Conservation (phyloP, 352 stramenopile species). For the Phytophthora ramorum region DNA sequence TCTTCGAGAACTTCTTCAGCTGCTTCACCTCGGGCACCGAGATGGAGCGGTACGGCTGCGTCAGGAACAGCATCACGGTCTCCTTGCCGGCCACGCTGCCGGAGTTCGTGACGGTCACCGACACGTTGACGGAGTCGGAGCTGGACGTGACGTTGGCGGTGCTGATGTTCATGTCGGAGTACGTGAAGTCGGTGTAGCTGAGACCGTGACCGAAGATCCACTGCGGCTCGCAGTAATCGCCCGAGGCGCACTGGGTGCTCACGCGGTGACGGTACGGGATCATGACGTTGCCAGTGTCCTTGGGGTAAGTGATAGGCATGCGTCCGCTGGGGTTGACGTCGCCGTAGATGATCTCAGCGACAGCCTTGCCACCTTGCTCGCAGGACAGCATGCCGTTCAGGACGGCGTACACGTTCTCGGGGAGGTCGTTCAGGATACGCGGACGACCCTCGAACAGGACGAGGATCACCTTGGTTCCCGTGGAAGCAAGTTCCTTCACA, state of each 20-base stretch:
- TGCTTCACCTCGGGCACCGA: slow-evolving; percentile 45
- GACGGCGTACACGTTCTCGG: slow-evolving; percentile 64
- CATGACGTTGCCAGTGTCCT: slow-evolving; percentile 43
- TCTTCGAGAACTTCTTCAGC: slow-evolving; percentile 50
- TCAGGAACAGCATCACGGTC: no score
- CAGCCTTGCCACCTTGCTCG: slow-evolving; percentile 71
- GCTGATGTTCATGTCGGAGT: slow-evolving; percentile 48
- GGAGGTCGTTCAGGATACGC: slow-evolving; percentile 63
- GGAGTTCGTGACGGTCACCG: slow-evolving; percentile 34
- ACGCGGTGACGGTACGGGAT: slow-evolving; percentile 30
- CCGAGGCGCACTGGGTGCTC: slow-evolving; percentile 42
- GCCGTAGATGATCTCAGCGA: slow-evolving; percentile 75
- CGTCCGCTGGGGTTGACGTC: slow-evolving; percentile 25
- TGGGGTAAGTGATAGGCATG: slow-evolving; percentile 74
- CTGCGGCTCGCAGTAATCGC: slow-evolving; percentile 58
- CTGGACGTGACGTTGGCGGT: slow-evolving; percentile 27
- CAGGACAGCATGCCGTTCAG: slow-evolving; percentile 77
- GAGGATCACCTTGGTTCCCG: slow-evolving; percentile 71
- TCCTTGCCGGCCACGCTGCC: slow-evolving; percentile 49
- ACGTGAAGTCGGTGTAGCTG: slow-evolving; percentile 71
- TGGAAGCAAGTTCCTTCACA: slow-evolving; percentile 62
- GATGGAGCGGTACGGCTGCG: slow-evolving; percentile 31
- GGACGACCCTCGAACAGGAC: slow-evolving; percentile 78
- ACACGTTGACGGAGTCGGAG: slow-evolving; percentile 29
- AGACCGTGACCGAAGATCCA: slow-evolving; percentile 69